Conservation (phyloP, 2,329 filamentous ascomycete species). For the Ciborinia camelliae region DNA sequence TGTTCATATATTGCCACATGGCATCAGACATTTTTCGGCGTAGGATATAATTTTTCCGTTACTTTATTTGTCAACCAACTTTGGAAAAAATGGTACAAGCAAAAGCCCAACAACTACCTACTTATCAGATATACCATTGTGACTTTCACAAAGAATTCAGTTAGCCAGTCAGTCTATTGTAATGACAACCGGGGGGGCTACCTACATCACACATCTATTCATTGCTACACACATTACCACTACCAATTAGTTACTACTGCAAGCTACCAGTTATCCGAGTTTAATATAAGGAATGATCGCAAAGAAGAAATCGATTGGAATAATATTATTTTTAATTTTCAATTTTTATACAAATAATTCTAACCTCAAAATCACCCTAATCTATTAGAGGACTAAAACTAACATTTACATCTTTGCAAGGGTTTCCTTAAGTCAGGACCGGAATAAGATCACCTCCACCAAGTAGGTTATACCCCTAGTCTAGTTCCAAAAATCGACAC, state of each 20-base stretch:
- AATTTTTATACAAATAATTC: background rate
- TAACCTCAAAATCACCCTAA: background rate
- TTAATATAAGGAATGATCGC: too few species aligned
- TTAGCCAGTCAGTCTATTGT: background rate
- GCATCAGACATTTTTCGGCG: background rate
- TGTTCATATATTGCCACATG: background rate
- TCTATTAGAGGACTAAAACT: background rate
- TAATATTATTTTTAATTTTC: background rate
- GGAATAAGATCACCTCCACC: constrained; percentile 12
- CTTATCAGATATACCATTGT: background rate
- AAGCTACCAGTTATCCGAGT: background rate
- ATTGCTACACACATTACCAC: background rate
- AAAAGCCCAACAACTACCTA: background rate
- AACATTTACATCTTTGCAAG: background rate
- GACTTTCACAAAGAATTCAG: background rate
- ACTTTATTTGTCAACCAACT: background rate
- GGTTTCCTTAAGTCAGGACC: constrained; percentile 7
- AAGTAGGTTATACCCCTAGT: constrained; percentile 7
- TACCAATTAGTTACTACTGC: background rate
- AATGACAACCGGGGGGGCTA: too few species aligned
- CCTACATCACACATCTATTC: too few species aligned
- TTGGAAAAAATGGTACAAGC: background rate
- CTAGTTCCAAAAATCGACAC: constrained; percentile 9
- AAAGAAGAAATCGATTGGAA: background rate
- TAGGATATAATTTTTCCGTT: constrained; percentile 1